These are phyloP conservation scores for Phoenix dactylifera DNA, from an alignment of 176 grass and related monocot genomes.

Conservation along the genomic window DNA sequence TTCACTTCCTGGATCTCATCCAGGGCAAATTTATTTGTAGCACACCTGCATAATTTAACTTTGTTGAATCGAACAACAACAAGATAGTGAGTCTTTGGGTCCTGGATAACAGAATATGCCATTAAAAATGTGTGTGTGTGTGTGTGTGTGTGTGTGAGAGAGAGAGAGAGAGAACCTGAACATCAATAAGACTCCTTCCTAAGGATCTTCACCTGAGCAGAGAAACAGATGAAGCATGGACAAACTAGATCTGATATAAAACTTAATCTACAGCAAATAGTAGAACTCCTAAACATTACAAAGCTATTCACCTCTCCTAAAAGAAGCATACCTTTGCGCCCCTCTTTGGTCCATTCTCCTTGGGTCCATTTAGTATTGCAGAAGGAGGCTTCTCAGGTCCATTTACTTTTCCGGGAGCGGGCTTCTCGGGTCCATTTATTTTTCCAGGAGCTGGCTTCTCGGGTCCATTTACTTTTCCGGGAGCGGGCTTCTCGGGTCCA, in stretches of 20 bases:
- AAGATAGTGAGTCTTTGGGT: constrained; percentile 4
- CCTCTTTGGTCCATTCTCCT: background rate
- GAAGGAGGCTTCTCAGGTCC: too few species aligned
- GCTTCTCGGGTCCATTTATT: too few species aligned
- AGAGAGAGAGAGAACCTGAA: background rate
- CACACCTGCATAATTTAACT: constrained; percentile 3
- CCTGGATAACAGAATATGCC: background rate
- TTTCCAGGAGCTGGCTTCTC: too few species aligned
- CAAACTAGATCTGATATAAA: background rate
- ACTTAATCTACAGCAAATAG: background rate
- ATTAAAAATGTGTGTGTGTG: background rate
- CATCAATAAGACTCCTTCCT: constrained; percentile 12
- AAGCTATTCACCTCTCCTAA: too few species aligned
- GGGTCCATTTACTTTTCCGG: too few species aligned
- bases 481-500: too few species aligned
- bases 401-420: too few species aligned
- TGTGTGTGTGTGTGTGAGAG: too few species aligned
- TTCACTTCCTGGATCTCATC: constrained; percentile 7
- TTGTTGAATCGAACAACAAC: constrained; percentile 14
- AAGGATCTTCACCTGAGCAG: constrained; percentile 10
- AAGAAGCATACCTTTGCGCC: background rate
- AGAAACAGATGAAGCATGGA: background rate
- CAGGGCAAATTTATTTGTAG: background rate
- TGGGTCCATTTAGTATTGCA: too few species aligned
- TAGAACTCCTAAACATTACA: too few species aligned